Evolutionary conservation across 2,329 filamentous ascomycete species (phyloP), one percentile per base, ranked within the genome.

Genomic region (Nemania bipapillata): DNA sequence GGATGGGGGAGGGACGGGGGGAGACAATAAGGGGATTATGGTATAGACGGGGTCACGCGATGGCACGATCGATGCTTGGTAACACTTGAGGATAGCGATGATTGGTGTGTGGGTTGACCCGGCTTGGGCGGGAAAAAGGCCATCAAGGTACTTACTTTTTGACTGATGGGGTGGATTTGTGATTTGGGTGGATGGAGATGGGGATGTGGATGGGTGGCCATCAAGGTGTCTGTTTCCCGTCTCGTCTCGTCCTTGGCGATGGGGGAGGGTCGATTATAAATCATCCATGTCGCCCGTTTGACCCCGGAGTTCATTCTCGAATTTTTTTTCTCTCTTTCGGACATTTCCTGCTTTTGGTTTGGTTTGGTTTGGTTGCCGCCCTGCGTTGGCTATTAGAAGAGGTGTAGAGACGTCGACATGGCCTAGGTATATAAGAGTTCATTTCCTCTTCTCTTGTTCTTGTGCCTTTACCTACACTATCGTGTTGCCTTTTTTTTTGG

Each of bases 131-230:
- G 30, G 52, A 61, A 49, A 61, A 49, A 45, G 57, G 28, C 66
- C 66, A 69, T 59, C 66, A 69, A 63, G 69, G 69, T 69, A 45
- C 66, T 60, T 35, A 12, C 6, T 45, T n/a, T n/a, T n/a, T n/a
- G n/a, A n/a, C n/a, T n/a, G n/a, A n/a, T n/a, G n/a, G n/a, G n/a
- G n/a, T n/a, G n/a, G n/a, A n/a, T n/a, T n/a, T n/a, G n/a, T n/a
- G 17, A 4, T n/a, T n/a, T n/a, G 30, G 37, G 15, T 47, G 59
- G 26, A 42, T 54, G 50, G 15, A 11, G 40, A 54, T n/a, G 50
- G 3, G 55, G 47, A 50, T 35, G 52, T 28, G 40, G 52, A 55
- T 20, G 30, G 24, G 55, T 63, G 65, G n/a, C 65, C 68, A 70
- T 63, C 68, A 68, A 68, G 65, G 68, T 70, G 57, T 40, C 54